Percentiles rank a stretch among this genome's conserved stretches.
Evolutionary conservation across 306 rosid genomes (phyloP).

Genomic region (cucumber (Cucumis sativus)): Cucumber_9930_V3 NC_026655.2:4300501-4301000

Average conservation of each 20-base stretch:
- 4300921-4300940: constrained; percentile 76
- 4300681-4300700: neutral
- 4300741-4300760: neutral
- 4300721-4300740: neutral
- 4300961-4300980: constrained; percentile 44
- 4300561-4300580: neutral
- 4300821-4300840: neutral
- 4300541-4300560: neutral
- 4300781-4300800: neutral
- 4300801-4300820: neutral
- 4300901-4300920: constrained; percentile 83
- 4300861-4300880: neutral
- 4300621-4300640: neutral
- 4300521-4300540: neutral
- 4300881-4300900: constrained; percentile 41
- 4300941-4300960: constrained; percentile 83
- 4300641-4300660: neutral
- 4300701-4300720: neutral
- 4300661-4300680: neutral
- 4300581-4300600: no score
- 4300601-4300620: neutral
- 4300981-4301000: neutral
- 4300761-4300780: neutral
- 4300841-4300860: neutral
- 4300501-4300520: neutral